Base-by-base conservation (phyloP, 1,139 yeast species). In the Debaryomycetaceae sp. region DNA sequence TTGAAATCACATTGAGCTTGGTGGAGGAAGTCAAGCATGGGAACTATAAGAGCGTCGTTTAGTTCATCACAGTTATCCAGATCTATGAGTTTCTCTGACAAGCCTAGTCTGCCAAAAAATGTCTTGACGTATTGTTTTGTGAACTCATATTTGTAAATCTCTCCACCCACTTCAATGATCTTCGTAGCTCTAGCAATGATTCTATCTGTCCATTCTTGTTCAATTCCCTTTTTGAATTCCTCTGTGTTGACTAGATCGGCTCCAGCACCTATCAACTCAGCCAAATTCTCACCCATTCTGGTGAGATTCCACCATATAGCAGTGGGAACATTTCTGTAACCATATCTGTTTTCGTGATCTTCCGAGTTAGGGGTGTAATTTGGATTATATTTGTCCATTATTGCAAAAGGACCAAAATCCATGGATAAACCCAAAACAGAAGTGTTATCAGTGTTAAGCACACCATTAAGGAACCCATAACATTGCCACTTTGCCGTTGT, bases 381-480 rank as follows among this genome's bases (percentile, higher is more conserved):
- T 6, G 95, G 91, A 54, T 88, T 83, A 57, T 83, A 92, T 41
- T 78, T 79, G 56, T 91, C 97, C 81, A 86, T 73, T 41, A 89
- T 86, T 17, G 95, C 86, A 65, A 87, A 92, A 1, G 98, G 98
- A 4, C 98, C 98, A 59, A 84, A 92, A 61, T 92, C 98, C 63
- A 92, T 79, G 0, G 96, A 80, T 13, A 91, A 67, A 0, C 98
- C 98, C 34, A 84, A 57, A 6, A 92, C 72, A 0, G 96, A 87
- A 0, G 96, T 88, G 56, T 92, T 92, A 57, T 92, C 98, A 0
- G 98, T 91, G 57, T 92, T 92, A 44, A 92, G 68, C 2, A 92
- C 98, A 5, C 98, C 98, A 55, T 92, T 92, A 53, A 91, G 65
- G 55, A 91, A 89, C 3, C 97, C 98, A 60, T 89, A 91, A 0